A percentile compares a stretch with the other conserved stretches of the same genome.
These are phyloP conservation scores for Lachnellula subtilissima DNA, from an alignment of 2,329 filamentous ascomycete genomes.

Conservation along the genomic window DNA sequence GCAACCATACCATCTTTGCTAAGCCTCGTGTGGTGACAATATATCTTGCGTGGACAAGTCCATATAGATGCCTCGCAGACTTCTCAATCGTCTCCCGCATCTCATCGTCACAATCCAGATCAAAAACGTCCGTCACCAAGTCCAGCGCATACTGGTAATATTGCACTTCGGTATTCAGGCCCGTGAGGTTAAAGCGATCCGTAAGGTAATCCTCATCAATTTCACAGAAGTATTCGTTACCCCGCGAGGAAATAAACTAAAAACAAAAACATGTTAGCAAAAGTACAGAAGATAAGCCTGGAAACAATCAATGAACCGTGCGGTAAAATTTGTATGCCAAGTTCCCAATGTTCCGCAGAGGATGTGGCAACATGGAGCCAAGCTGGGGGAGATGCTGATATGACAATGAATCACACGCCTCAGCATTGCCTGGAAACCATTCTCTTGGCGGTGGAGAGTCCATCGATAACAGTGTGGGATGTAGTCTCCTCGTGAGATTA, in stretches of 20 bases:
- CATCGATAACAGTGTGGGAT: not conserved
- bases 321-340: not conserved
- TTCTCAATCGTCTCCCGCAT: conserved; percentile 98
- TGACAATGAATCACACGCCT: not conserved
- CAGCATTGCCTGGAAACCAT: no score
- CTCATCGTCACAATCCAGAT: conserved; percentile 97
- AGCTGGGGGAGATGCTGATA: not conserved
- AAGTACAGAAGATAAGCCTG: not conserved
- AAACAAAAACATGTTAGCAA: conserved; percentile 19
- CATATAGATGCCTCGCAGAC: conserved; percentile 90
- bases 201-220: conserved; percentile 99
- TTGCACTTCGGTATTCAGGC: conserved; percentile 93
- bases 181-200: conserved; percentile 96
- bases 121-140: conserved; percentile 95
- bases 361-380: not conserved
- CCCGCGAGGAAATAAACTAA: conserved; percentile 94
- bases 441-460: no score
- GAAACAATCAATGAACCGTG: not conserved
- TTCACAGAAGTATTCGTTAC: conserved; percentile 99
- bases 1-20: conserved; percentile 78
- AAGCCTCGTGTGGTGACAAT: conserved; percentile 93
- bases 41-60: conserved; percentile 91
- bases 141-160: conserved; percentile 99
- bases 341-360: not conserved
- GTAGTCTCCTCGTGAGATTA: not conserved